Evolutionary conservation across 179 eudicot species (phyloP).

Genomic region (Carnegiea gigantea): DNA sequence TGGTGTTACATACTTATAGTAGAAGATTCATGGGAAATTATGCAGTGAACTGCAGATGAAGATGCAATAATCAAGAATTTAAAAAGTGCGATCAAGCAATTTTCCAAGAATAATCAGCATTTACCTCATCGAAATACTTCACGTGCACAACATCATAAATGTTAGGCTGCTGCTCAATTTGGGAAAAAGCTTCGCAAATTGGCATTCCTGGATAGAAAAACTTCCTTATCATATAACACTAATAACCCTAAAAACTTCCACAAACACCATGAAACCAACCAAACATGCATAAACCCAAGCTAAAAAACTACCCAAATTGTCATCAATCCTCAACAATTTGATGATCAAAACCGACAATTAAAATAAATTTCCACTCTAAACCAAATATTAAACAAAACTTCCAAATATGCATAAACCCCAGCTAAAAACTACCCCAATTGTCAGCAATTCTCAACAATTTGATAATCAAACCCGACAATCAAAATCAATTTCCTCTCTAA

Average conservation of each 20-base stretch:
- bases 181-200: conserved; percentile 90
- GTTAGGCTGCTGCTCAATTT: conserved; percentile 90
- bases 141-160: conserved; percentile 94
- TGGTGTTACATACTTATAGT: background rate
- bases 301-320: background rate
- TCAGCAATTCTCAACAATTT: background rate
- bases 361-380: background rate
- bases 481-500: background rate
- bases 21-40: background rate
- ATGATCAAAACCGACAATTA: background rate
- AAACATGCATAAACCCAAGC: background rate
- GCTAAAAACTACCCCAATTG: background rate
- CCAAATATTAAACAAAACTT: background rate
- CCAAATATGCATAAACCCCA: background rate
- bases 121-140: conserved; percentile 91
- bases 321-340: background rate
- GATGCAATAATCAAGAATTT: background rate
- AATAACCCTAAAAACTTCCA: conserved; percentile 3
- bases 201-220: conserved; percentile 75
- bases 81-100: background rate
- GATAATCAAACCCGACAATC: background rate
- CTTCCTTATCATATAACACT: background rate
- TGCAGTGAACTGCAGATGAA: background rate
- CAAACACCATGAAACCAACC: background rate
- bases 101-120: background rate